phyloP scores from a whole-genome alignment of 176 grass and related monocot genomes.

The Cocos nucifera region DNA sequence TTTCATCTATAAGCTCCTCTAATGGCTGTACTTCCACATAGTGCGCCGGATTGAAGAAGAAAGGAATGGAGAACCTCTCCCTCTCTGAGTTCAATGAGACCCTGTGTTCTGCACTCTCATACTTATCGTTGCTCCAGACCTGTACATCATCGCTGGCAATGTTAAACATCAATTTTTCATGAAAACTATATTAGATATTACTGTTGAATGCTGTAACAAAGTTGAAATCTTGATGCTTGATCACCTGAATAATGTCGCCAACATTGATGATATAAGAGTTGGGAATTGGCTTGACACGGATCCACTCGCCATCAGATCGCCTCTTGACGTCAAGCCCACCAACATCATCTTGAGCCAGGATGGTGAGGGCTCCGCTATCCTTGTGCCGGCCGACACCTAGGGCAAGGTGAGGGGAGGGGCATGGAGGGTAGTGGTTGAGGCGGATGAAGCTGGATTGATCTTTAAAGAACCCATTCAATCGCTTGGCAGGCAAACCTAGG shows the following conservation, averaged over 20 bases:
- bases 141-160: not conserved
- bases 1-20: constrained; percentile 41
- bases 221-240: no score
- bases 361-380: constrained; percentile 65
- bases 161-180: no score
- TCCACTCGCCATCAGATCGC: constrained; percentile 60
- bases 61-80: constrained; percentile 68
- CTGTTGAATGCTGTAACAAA: no score
- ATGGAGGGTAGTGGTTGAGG: constrained; percentile 84
- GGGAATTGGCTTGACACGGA: constrained; percentile 52
- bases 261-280: constrained; percentile 66
- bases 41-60: constrained; percentile 61
- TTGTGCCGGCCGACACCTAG: constrained; percentile 92
- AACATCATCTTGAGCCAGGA: constrained; percentile 72
- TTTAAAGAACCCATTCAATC: constrained; percentile 59
- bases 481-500: constrained; percentile 35
- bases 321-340: constrained; percentile 75
- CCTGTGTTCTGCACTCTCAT: constrained; percentile 78
- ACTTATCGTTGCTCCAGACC: constrained; percentile 95
- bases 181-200: no score
- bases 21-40: constrained; percentile 32
- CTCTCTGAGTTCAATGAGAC: constrained; percentile 36
- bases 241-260: constrained; percentile 64
- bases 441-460: constrained; percentile 54
- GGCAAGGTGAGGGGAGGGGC: constrained; percentile 65